phyloP scores from a whole-genome alignment of 805 yeast species.

The Zygoascus ofunaensis region DNA sequence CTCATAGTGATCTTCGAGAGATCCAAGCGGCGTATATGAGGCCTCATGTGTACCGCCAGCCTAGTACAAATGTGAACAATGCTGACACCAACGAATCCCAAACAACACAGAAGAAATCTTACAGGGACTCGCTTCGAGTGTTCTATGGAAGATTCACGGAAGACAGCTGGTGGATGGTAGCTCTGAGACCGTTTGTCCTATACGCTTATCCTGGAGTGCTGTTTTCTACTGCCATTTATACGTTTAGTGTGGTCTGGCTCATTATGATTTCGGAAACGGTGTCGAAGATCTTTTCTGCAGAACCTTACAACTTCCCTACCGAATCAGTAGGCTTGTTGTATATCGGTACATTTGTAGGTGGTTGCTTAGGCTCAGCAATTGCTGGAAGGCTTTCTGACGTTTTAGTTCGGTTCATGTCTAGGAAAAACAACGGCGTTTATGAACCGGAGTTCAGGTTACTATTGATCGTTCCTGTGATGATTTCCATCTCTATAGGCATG shows the following conservation, averaged over 20 bases:
- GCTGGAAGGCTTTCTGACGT: conserved; percentile 46
- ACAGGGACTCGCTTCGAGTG: conserved; percentile 31
- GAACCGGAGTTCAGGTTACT: conserved; percentile 55
- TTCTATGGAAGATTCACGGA: conserved; percentile 41
- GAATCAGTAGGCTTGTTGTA: conserved; percentile 46
- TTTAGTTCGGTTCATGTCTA: conserved; percentile 37
- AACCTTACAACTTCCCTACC: conserved; percentile 39
- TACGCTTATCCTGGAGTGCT: conserved; percentile 41
- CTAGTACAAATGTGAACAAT: background rate
- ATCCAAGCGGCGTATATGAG: background rate
- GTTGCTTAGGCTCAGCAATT: conserved; percentile 45
- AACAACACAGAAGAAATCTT: conserved; percentile 23
- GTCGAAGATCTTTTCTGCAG: conserved; percentile 38
- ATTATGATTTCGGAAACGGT: conserved; percentile 52
- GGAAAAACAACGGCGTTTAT: conserved; percentile 44
- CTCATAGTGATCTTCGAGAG: background rate
- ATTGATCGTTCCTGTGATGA: conserved; percentile 43
- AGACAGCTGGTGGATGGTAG: conserved; percentile 48
- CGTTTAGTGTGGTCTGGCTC: conserved; percentile 55
- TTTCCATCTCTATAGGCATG: conserved; percentile 40
- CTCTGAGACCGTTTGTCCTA: conserved; percentile 45
- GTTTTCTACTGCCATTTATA: conserved; percentile 43
- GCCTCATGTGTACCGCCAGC: conserved; percentile 2
- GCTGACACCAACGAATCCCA: background rate
- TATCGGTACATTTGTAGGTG: conserved; percentile 49